phyloP scores from a whole-genome alignment of 495 filamentous ascomycete species.

The Tuber brumale region DNA sequence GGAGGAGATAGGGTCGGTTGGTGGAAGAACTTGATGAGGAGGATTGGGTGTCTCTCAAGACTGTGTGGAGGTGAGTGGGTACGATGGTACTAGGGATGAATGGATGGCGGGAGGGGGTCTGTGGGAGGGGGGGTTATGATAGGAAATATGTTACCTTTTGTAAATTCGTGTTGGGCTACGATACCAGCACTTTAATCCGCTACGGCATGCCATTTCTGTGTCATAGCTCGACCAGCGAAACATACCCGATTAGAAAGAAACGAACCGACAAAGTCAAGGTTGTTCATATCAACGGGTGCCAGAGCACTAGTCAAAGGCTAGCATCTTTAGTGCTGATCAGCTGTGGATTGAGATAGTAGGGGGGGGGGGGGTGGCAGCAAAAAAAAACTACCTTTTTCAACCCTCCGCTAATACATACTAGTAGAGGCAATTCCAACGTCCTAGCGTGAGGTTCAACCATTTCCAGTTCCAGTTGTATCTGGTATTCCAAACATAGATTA shows the following conservation, averaged over 20 bases:
- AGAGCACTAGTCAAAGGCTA: neutral
- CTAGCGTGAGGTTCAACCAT: neutral
- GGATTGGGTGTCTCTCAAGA: neutral
- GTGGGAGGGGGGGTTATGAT: neutral
- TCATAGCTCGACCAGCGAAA: neutral
- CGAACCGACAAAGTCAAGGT: neutral
- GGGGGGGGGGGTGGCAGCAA: too few relatives aligned
- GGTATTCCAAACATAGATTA: neutral
- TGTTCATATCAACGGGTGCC: neutral
- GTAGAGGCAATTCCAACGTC: too few relatives aligned
- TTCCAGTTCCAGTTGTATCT: neutral
- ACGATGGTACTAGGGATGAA: neutral
- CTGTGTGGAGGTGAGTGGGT: neutral
- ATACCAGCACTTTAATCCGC: neutral
- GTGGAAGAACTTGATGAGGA: neutral
- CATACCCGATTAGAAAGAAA: too few relatives aligned
- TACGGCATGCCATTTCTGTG: neutral
- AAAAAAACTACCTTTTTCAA: too few relatives aligned
- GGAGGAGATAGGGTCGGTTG: neutral
- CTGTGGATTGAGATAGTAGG: neutral
- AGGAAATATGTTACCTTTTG: neutral
- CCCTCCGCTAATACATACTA: neutral
- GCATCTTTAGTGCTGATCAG: neutral
- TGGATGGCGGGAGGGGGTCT: neutral
- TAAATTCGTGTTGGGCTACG: neutral